Evolutionary conservation across 2,329 filamentous ascomycete genomes (phyloP), one percentile per base, ranked within the genome.

Genomic region (Zymoseptoria ardabiliae): DNA sequence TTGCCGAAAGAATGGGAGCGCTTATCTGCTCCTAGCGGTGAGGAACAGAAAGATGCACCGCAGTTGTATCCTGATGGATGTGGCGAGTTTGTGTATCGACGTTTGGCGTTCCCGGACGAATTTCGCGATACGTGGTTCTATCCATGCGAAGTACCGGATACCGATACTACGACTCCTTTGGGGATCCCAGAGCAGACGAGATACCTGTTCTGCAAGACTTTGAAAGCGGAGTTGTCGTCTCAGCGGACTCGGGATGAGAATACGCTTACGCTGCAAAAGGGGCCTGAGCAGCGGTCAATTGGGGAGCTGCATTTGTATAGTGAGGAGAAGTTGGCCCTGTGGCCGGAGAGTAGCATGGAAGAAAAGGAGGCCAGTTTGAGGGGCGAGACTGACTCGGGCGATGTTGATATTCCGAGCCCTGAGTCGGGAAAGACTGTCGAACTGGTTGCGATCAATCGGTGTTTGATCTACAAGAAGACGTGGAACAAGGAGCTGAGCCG

Each of bases 191-290:
- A 21, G 2, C 54, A 56, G 41, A 50, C 41, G 11, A 30, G 13
- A 23, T 56, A 56, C 13, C 10, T 56, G 17, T 56, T 56, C 41
- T 56, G 41, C 54, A 56, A 50, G 41, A 56, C 54, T 2, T 50
- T 20, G 41, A 56, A 50, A 23, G n/a, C 22, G 4, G n/a, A 10
- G 2, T 4, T 50, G 17, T 50, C 19, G 41, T 9, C 35, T 56
- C 54, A 50, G 22, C 35, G 30, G 6, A 19, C 49, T 8, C 19
- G n/a, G 10, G 13, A 50, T 17, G 21, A 50, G 9, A 20, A 50
- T 4, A 22, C 4, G 19, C 21, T 50, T 10, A 19, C n/a, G 9
- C 49, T 50, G 49, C 11, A 3, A 20, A 50, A 50, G 9, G n/a
- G 49, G 11, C 49, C 49, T 10, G 9, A 3, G 5, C 10, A 50